Evolutionary conservation across 129 eudicot genomes (phyloP).

Genomic region (Helichrysum umbraculigerum): DNA sequence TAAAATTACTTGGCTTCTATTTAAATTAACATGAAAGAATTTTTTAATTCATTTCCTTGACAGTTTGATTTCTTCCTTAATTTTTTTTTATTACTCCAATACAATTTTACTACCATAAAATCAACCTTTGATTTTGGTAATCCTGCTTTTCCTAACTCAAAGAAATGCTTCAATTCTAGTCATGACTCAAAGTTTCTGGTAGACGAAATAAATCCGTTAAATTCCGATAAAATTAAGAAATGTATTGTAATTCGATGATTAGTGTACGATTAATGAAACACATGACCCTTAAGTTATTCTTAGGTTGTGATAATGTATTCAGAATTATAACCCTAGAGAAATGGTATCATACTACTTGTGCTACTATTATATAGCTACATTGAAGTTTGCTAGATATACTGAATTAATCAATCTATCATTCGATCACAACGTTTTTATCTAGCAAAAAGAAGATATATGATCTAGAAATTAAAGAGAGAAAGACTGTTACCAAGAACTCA

Average conservation of each 20-base stretch:
- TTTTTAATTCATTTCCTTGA: neutral
- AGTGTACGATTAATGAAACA: neutral
- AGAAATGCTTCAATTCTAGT: too few species aligned
- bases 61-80: neutral
- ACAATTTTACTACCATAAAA: neutral
- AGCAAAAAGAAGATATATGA: too few species aligned
- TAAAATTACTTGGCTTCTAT: neutral
- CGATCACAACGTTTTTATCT: too few species aligned
- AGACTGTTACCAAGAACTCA: constrained; percentile 62
- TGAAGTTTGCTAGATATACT: neutral
- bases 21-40: neutral
- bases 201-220: too few species aligned
- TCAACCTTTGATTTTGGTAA: neutral
- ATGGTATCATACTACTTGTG: neutral
- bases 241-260: too few species aligned
- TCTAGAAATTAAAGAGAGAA: neutral
- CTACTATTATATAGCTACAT: neutral
- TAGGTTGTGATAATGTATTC: neutral
- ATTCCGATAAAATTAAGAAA: neutral
- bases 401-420: neutral
- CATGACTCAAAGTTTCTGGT: neutral
- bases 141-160: neutral
- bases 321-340: neutral
- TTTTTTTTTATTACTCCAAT: too few species aligned
- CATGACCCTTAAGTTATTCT: neutral